A percentile compares a stretch with the other conserved stretches of the same genome.
These are phyloP conservation scores for Pythium phragmitis DNA, from an alignment of 352 stramenopile species.

Conservation along the genomic window DNA sequence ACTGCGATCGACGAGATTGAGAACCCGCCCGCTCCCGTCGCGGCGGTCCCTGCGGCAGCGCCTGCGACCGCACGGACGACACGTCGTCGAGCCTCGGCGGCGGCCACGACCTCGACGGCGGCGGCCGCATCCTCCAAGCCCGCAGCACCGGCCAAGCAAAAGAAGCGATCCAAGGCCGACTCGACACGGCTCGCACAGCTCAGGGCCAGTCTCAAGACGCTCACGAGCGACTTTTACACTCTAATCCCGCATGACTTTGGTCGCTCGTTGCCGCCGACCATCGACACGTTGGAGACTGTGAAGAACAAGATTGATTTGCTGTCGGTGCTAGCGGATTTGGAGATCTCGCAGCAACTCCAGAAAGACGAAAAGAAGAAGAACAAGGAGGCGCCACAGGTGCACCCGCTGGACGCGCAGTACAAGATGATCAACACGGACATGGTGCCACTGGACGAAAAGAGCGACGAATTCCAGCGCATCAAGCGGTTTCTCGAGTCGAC, in stretches of 20 bases:
- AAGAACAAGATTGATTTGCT: conserved; percentile 66
- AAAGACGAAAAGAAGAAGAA: conserved; percentile 27
- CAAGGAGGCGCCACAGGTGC: conserved; percentile 16
- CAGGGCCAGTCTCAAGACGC: conserved; percentile 40
- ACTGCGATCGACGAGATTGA: conserved; percentile 41
- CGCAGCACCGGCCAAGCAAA: conserved; percentile 3
- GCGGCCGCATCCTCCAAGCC: neutral
- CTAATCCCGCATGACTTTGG: conserved; percentile 73
- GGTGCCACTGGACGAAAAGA: conserved; percentile 35
- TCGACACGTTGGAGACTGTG: conserved; percentile 46
- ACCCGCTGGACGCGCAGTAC: conserved; percentile 60
- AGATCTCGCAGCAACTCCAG: conserved; percentile 61
- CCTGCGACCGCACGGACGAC: conserved; percentile 9
- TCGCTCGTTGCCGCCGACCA: conserved; percentile 42
- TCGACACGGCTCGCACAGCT: conserved; percentile 20
- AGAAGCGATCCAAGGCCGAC: conserved; percentile 11
- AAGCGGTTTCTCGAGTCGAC: conserved; percentile 52
- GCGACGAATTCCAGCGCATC: conserved; percentile 56
- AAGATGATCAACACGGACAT: conserved; percentile 54
- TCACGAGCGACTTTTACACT: conserved; percentile 71
- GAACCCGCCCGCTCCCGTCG: conserved; percentile 9
- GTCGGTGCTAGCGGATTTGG: conserved; percentile 53
- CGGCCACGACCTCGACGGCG: neutral
- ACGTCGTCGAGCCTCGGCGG: neutral
- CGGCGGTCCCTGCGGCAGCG: conserved; percentile 10